phyloP scores from a whole-genome alignment of 768 basidiomycete species.

The Mycena chlorophos region DNA sequence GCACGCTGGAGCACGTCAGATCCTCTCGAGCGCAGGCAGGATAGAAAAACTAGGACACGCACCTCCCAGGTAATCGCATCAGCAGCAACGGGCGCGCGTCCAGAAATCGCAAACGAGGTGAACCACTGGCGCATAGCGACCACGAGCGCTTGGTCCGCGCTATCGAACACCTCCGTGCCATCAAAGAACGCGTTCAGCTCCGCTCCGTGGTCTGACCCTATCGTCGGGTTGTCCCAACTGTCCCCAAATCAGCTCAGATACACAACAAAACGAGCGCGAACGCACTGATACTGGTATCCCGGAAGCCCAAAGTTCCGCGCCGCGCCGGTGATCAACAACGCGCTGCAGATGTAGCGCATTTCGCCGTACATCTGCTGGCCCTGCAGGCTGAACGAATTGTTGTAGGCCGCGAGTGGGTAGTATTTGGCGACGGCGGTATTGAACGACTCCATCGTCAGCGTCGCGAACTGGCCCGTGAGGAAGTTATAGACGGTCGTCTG shows the following conservation, averaged over 20 bases:
- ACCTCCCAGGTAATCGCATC: slow-evolving; percentile 31
- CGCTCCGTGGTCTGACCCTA: slow-evolving; percentile 37
- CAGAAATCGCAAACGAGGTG: slow-evolving; percentile 39
- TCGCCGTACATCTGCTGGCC: slow-evolving; percentile 50
- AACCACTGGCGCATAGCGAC: slow-evolving; percentile 39
- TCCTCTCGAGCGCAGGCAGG: neutral
- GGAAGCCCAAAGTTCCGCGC: slow-evolving; percentile 19
- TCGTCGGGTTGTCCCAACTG: slow-evolving; percentile 39
- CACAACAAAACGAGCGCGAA: neutral
- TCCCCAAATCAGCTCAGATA: neutral
- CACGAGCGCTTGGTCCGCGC: slow-evolving; percentile 32
- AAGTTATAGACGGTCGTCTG: slow-evolving; percentile 43
- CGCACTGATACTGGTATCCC: slow-evolving; percentile 41
- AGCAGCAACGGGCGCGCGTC: slow-evolving; percentile 29
- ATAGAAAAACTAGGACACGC: slow-evolving; percentile 3
- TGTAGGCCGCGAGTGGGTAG: slow-evolving; percentile 38
- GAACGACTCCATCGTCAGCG: slow-evolving; percentile 32
- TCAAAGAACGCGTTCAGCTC: slow-evolving; percentile 40
- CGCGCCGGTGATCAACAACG: slow-evolving; percentile 37
- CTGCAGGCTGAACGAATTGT: slow-evolving; percentile 37
- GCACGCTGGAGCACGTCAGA: neutral
- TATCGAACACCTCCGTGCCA: slow-evolving; percentile 26
- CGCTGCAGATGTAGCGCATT: slow-evolving; percentile 38
- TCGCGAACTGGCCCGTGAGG: slow-evolving; percentile 40
- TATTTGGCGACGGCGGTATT: slow-evolving; percentile 27